Conservation (phyloP, 2,329 filamentous ascomycete species). For the Cladosporium sp. region DNA sequence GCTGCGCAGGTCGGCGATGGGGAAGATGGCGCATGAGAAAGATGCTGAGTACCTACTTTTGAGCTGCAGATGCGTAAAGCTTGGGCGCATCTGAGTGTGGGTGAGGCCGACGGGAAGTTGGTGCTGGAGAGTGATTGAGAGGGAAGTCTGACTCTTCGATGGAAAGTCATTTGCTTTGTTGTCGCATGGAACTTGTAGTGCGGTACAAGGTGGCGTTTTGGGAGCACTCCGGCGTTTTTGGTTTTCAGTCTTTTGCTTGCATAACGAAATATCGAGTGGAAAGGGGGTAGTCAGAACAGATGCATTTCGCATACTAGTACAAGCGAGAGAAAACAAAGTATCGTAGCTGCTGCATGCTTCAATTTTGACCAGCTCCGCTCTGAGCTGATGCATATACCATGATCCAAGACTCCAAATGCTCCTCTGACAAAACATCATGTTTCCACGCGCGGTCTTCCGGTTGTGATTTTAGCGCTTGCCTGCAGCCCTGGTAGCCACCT, state of each 20-base stretch:
- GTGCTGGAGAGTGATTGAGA: no score
- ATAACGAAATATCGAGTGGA: background rate
- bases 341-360: background rate
- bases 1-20: background rate
- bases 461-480: constrained; percentile 6
- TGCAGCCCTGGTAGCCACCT: constrained; percentile 11
- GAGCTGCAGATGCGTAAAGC: background rate
- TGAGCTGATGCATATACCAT: background rate
- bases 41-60: background rate
- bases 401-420: constrained; percentile 1
- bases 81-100: background rate
- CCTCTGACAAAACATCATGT: background rate
- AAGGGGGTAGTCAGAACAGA: background rate
- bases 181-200: no score
- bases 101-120: background rate
- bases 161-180: no score
- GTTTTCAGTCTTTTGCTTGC: no score
- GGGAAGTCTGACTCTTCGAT: no score
- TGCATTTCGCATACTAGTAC: background rate
- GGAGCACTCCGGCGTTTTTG: no score
- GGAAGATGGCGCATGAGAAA: no score
- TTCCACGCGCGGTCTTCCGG: background rate
- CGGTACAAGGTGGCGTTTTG: no score
- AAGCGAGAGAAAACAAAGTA: background rate
- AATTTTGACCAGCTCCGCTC: background rate